phyloP scores from a whole-genome alignment of 768 basidiomycete species.

The Panellus pusillus region DNA sequence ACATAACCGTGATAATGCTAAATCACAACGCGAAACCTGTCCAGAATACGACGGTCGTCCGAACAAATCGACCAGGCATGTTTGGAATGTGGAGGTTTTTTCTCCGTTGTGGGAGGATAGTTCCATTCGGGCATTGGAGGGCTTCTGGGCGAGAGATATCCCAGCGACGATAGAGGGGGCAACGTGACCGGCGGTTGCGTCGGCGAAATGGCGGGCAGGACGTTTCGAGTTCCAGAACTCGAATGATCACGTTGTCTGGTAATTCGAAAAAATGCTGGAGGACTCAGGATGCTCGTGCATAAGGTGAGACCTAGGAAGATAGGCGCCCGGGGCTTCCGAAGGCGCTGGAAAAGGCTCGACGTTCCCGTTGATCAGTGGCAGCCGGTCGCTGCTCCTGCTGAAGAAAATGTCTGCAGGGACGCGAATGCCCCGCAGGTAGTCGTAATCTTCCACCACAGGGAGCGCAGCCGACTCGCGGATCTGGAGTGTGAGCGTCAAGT shows the following conservation, averaged over 20 bases:
- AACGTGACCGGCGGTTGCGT: neutral
- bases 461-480: conserved; percentile 41
- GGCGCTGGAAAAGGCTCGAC: neutral
- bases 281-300: neutral
- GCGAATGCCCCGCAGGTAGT: conserved; percentile 47
- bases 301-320: too few relatives aligned
- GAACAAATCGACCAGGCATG: conserved; percentile 9
- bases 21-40: conserved; percentile 35
- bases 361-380: neutral
- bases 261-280: neutral
- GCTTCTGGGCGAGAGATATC: neutral
- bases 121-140: neutral
- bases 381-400: conserved; percentile 34
- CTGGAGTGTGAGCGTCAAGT: neutral
- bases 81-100: neutral
- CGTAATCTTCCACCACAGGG: conserved; percentile 55
- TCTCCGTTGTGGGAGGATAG: neutral
- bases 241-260: neutral
- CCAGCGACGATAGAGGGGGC: conserved; percentile 16
- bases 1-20: conserved; percentile 3
- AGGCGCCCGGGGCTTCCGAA: neutral
- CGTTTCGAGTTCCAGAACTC: neutral
- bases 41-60: conserved; percentile 36
- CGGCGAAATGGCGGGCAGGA: conserved; percentile 12
- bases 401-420: conserved; percentile 51